Conservation (phyloP, 1,139 yeast genomes). For the Blastobotrys aristatus region DNA sequence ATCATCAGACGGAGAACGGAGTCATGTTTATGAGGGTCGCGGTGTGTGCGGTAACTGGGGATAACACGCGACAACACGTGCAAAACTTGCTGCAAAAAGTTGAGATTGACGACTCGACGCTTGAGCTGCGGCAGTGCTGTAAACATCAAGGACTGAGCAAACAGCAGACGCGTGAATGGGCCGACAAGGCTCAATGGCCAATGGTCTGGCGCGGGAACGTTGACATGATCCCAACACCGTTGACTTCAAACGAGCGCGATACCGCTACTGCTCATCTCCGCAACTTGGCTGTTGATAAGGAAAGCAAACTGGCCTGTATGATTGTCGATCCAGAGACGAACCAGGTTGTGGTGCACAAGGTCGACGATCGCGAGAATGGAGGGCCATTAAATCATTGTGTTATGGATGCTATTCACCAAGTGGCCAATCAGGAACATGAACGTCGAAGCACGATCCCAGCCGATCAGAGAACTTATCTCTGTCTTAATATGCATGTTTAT, state of each 20-base stretch:
- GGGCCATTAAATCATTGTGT: constrained; percentile 67
- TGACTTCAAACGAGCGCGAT: constrained; percentile 30
- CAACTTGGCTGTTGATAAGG: background rate
- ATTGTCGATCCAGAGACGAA: constrained; percentile 47
- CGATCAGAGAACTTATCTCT: constrained; percentile 48
- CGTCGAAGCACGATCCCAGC: constrained; percentile 12
- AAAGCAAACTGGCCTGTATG: constrained; percentile 40
- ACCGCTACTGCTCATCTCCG: background rate
- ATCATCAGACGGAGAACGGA: constrained; percentile 19
- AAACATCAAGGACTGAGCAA: constrained; percentile 55
- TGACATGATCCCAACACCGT: constrained; percentile 61
- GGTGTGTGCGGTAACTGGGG: constrained; percentile 27
- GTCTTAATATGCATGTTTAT: constrained; percentile 71
- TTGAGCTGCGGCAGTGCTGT: constrained; percentile 42
- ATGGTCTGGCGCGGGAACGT: constrained; percentile 93
- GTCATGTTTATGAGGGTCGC: constrained; percentile 32
- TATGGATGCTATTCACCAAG: constrained; percentile 60
- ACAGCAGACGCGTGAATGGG: constrained; percentile 61
- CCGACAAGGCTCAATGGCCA: constrained; percentile 66
- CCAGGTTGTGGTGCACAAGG: constrained; percentile 34
- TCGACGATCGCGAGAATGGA: constrained; percentile 38
- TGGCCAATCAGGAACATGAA: constrained; percentile 48
- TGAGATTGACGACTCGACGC: constrained; percentile 21
- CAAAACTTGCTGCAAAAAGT: constrained; percentile 17
- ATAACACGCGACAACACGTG: constrained; percentile 18